Percentiles rank a stretch among this genome's conserved stretches.
phyloP scores from a whole-genome alignment of 192 early-diverging fungal species.

The Pilaira anomala region DNA sequence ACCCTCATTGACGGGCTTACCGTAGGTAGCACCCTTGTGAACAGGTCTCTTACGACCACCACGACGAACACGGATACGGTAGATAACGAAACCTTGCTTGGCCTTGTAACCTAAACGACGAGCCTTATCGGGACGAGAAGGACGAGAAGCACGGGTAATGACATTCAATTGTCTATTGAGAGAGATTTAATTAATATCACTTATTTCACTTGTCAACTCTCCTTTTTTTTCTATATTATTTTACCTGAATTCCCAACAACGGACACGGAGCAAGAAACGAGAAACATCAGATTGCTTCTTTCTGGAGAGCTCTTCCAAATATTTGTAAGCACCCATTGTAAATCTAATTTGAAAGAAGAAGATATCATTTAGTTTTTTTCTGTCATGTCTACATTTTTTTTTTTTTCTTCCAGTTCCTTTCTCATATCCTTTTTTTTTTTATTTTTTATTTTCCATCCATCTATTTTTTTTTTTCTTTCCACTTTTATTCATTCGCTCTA shows the following conservation, averaged over 20 bases:
- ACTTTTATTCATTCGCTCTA: neutral
- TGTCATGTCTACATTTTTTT: neutral
- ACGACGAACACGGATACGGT: constrained; percentile 97
- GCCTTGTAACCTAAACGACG: constrained; percentile 99
- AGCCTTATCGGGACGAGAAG: constrained; percentile 97
- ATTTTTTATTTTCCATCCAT: constrained; percentile 2
- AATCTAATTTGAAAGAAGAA: neutral
- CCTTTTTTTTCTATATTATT: constrained; percentile 6
- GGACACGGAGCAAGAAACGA: constrained; percentile 95
- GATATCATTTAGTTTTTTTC: neutral
- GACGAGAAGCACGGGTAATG: constrained; percentile 97
- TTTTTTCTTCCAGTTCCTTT: neutral
- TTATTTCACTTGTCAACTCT: neutral
- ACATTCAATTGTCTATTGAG: constrained; percentile 83
- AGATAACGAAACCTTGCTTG: constrained; percentile 99
- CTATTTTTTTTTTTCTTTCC: neutral
- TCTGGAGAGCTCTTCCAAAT: constrained; percentile 93
- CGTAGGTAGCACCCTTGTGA: constrained; percentile 96
- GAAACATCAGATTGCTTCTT: constrained; percentile 99
- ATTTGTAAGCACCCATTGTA: constrained; percentile 68
- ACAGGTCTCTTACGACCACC: constrained; percentile 96
- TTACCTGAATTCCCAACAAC: constrained; percentile 96
- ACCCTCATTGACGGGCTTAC: constrained; percentile 97
- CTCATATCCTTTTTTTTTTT: constrained; percentile 1
- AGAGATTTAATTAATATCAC: constrained; percentile 21